phyloP scores from a whole-genome alignment of 1,284 basidiomycete genomes.

The Papiliotrema terrestris region DNA sequence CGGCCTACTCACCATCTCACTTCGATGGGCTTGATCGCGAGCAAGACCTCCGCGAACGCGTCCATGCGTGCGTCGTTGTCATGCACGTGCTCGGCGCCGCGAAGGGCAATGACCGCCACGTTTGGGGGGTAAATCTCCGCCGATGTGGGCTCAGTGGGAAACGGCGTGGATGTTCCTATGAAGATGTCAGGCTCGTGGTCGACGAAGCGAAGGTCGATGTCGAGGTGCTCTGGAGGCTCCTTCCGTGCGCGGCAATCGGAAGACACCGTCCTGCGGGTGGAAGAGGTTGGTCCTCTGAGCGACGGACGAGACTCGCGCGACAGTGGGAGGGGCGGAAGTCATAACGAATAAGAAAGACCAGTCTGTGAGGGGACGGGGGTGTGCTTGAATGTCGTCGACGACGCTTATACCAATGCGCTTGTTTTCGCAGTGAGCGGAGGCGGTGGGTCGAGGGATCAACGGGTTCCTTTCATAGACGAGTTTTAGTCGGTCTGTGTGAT shows the following conservation, averaged over 20 bases:
- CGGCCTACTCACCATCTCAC: constrained; percentile 31
- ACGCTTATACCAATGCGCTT: too few relatives aligned
- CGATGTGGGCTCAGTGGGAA: neutral
- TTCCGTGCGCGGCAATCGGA: constrained; percentile 21
- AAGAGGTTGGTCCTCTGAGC: constrained; percentile 32
- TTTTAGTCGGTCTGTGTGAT: too few relatives aligned
- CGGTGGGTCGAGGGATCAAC: neutral
- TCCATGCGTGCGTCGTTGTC: constrained; percentile 33
- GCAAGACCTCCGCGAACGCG: constrained; percentile 27
- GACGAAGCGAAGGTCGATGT: constrained; percentile 41
- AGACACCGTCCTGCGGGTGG: constrained; percentile 28
- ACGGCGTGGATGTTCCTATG: neutral
- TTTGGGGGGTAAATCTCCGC: constrained; percentile 21
- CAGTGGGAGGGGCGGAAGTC: constrained; percentile 10
- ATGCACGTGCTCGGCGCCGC: constrained; percentile 35
- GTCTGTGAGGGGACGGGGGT: too few relatives aligned
- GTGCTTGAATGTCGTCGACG: too few relatives aligned
- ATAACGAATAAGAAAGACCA: constrained; percentile 1
- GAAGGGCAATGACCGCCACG: constrained; percentile 24
- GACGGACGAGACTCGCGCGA: constrained; percentile 24
- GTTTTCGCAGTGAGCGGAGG: neutral
- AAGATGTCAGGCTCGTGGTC: constrained; percentile 10
- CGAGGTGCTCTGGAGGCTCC: constrained; percentile 32
- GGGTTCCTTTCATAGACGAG: neutral
- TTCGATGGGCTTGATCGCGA: constrained; percentile 30